Conservation (phyloP, 1,284 basidiomycete genomes). For the Boletus sp. region DNA sequence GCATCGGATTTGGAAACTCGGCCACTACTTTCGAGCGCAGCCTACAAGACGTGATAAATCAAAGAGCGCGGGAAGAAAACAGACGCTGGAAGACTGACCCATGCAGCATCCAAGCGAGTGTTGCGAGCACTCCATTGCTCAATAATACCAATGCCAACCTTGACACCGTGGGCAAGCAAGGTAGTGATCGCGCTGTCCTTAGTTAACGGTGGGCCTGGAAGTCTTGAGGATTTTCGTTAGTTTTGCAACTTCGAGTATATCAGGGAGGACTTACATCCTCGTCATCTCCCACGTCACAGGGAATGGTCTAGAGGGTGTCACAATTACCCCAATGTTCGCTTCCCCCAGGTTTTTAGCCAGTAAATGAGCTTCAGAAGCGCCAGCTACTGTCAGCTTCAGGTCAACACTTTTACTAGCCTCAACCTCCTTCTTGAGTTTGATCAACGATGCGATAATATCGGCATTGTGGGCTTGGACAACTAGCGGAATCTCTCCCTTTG, state of each 20-base stretch:
- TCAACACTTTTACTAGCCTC: conserved; percentile 39
- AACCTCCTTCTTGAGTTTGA: conserved; percentile 75
- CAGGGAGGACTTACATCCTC: conserved; percentile 39
- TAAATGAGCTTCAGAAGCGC: conserved; percentile 73
- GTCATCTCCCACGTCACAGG: conserved; percentile 54
- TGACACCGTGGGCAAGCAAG: conserved; percentile 65
- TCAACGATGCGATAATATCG: conserved; percentile 76
- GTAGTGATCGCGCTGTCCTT: conserved; percentile 58
- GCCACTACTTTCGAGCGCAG: conserved; percentile 21
- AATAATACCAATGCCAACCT: conserved; percentile 64
- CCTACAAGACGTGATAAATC: conserved; percentile 14
- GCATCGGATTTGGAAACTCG: conserved; percentile 31
- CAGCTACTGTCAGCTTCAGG: conserved; percentile 59
- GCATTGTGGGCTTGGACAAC: conserved; percentile 59
- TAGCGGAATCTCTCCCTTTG: conserved; percentile 51
- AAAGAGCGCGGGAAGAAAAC: not conserved
- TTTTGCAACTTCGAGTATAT: not conserved
- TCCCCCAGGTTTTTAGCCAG: conserved; percentile 72
- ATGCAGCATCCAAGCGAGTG: conserved; percentile 50
- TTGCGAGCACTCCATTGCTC: conserved; percentile 57
- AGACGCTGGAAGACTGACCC: conserved; percentile 13
- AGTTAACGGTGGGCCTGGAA: conserved; percentile 76
- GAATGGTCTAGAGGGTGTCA: conserved; percentile 58
- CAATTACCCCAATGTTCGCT: conserved; percentile 72
- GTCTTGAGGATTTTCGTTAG: conserved; percentile 28